Evolutionary conservation across 495 filamentous ascomycete species (phyloP).

Genomic region (Penicillium subrubescens): DNA sequence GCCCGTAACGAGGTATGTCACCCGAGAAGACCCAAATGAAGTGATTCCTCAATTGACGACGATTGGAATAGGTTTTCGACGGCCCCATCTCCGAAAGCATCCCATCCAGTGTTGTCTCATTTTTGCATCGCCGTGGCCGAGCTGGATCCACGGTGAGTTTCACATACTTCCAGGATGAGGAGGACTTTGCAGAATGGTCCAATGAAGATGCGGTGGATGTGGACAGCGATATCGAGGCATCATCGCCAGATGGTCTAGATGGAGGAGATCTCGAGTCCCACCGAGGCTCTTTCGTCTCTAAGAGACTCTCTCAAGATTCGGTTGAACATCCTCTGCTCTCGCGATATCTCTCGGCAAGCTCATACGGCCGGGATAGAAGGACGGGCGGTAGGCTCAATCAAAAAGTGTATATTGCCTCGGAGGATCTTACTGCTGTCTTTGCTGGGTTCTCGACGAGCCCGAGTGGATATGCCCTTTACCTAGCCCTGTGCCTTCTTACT

Average conservation of each 20-base stretch:
- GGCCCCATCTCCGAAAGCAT: constrained; percentile 94
- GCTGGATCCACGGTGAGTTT: constrained; percentile 87
- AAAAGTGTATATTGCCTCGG: constrained; percentile 88
- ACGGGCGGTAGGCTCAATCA: constrained; percentile 66
- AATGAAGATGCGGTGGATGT: constrained; percentile 55
- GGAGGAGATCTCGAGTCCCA: constrained; percentile 38
- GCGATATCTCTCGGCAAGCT: constrained; percentile 58
- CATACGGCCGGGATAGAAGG: constrained; percentile 58
- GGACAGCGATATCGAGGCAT: constrained; percentile 58
- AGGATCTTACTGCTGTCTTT: constrained; percentile 91
- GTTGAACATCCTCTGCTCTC: constrained; percentile 73
- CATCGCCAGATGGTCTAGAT: constrained; percentile 33
- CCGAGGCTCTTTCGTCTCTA: constrained; percentile 39
- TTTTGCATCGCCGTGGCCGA: constrained; percentile 74
- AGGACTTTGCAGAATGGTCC: constrained; percentile 54
- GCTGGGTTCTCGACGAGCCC: constrained; percentile 82
- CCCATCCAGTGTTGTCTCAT: constrained; percentile 84
- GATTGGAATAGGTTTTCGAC: constrained; percentile 69
- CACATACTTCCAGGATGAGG: constrained; percentile 74
- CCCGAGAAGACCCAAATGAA: not conserved
- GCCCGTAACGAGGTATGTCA: constrained; percentile 82
- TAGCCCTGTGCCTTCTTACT: constrained; percentile 67
- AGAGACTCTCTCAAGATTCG: constrained; percentile 63
- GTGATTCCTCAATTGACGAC: constrained; percentile 9
- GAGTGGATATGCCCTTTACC: constrained; percentile 68